phyloP scores from a whole-genome alignment of 1,284 basidiomycete genomes.

The Ceratobasidium sp. region DNA sequence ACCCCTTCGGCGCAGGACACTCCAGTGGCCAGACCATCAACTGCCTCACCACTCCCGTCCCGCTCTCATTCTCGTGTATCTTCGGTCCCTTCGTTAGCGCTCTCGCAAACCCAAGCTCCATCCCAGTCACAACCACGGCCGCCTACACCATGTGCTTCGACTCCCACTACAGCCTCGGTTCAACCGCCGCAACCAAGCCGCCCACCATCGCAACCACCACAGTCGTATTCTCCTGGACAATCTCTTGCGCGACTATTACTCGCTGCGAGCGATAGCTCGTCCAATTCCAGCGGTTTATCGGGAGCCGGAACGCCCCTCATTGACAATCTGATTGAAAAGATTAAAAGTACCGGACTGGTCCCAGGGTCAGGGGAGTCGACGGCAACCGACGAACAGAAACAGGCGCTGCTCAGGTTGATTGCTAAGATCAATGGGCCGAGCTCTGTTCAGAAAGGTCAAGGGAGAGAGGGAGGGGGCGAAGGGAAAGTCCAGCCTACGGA shows the following conservation, averaged over 20 bases:
- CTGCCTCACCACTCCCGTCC: constrained; percentile 1
- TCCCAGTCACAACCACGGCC: constrained; percentile 7
- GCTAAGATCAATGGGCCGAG: background rate
- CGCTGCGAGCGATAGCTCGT: background rate
- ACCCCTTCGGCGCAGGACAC: background rate
- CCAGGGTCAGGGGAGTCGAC: background rate
- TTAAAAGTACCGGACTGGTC: constrained; percentile 7
- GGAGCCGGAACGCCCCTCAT: constrained; percentile 11
- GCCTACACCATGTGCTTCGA: constrained; percentile 5
- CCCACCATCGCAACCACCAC: background rate
- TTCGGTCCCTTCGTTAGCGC: constrained; percentile 8
- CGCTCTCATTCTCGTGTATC: constrained; percentile 23
- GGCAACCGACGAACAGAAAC: constrained; percentile 10
- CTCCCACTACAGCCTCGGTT: background rate
- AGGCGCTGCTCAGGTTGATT: constrained; percentile 15
- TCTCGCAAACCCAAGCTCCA: background rate
- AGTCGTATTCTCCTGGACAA: background rate
- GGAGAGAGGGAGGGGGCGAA: background rate
- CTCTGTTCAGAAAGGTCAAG: background rate
- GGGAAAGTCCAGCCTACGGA: background rate
- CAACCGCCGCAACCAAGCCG: background rate
- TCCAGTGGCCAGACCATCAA: background rate
- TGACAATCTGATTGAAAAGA: constrained; percentile 1
- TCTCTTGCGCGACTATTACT: constrained; percentile 29
- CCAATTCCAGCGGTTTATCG: background rate